Base-by-base conservation (phyloP, 441 rosid genomes). In the Corymbia citriodora region DNA sequence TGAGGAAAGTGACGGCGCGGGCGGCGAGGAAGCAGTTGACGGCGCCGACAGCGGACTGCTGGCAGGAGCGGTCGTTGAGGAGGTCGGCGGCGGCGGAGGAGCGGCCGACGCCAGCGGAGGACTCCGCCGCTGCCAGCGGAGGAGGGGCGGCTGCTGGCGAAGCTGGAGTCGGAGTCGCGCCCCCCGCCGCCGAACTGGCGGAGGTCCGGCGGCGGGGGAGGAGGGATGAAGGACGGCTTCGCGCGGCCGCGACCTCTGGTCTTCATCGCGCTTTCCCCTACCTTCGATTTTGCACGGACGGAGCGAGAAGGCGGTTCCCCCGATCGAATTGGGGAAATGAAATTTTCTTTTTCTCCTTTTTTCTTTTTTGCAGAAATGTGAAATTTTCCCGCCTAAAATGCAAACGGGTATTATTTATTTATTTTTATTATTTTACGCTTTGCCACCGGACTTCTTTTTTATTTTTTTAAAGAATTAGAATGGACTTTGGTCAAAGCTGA, bases 101-200 rank as follows among this genome's bases (percentile, higher is more conserved):
- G 55, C 97, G 94, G 81, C 95, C 94, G 89, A 93, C 52, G 29
- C n/a, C n/a, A n/a, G n/a, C n/a, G n/a, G n/a, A n/a, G n/a, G n/a
- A n/a, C n/a, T n/a, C n/a, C n/a, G n/a, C n/a, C n/a, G n/a, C n/a
- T n/a, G n/a, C 97, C 97, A 86, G 93, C 52, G 36, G 96, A 95
- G 2, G 99, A 98, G 1, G 99, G 99, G 11, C 97, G 98, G 92
- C 98, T 96, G 91, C 99, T 97, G 9, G 98, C 96, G 82, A 96
- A 95, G 86, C 99, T 97, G 19, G 95, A 98, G 91, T 97, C 99
- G 89, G 99, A 98, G 90, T 97, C 98, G 29, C 99, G 97, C 16
- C 95, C 92, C 16, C 95, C 92, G 88, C 89, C 92, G 16, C 40
- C 89, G 81, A 65, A 92, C 16, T 88, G 94, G 94, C 70, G 93